These are phyloP conservation scores for Calendula officinalis DNA, from an alignment of 129 eudicot genomes.

Conservation along the genomic window DNA sequence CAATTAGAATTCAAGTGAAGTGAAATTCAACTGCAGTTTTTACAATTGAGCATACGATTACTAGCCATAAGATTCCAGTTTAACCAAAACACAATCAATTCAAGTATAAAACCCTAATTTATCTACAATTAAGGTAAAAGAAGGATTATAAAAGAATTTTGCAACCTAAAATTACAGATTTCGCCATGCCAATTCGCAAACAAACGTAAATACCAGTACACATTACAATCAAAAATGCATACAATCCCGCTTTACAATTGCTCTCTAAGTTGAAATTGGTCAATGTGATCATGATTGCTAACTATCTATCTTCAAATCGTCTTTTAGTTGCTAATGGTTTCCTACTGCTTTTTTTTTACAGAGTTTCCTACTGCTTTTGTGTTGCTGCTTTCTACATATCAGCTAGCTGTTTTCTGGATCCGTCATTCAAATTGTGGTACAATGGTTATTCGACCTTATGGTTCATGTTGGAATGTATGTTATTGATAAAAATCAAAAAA, in stretches of 20 bases:
- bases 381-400: too few relatives aligned
- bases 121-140: not conserved
- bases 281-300: too few relatives aligned
- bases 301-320: too few relatives aligned
- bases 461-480: too few relatives aligned
- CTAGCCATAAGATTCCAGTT: slow-evolving; percentile 1
- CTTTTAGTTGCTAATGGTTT: too few relatives aligned
- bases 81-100: not conserved
- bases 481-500: not conserved
- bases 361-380: too few relatives aligned
- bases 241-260: slow-evolving; percentile 12
- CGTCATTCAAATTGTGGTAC: too few relatives aligned
- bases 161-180: slow-evolving; percentile 2
- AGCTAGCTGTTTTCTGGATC: too few relatives aligned
- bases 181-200: not conserved
- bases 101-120: not conserved
- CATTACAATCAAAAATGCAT: not conserved
- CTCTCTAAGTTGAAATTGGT: too few relatives aligned
- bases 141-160: not conserved
- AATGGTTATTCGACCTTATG: too few relatives aligned
- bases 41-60: not conserved
- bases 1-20: too few relatives aligned
- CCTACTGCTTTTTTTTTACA: too few relatives aligned
- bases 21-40: not conserved
- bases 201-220: not conserved